A percentile compares a stretch with the other conserved stretches of the same genome.
These are phyloP conservation scores for Hypocreales sp. DNA, from an alignment of 2,329 filamentous ascomycete genomes.

Conservation along the genomic window DNA sequence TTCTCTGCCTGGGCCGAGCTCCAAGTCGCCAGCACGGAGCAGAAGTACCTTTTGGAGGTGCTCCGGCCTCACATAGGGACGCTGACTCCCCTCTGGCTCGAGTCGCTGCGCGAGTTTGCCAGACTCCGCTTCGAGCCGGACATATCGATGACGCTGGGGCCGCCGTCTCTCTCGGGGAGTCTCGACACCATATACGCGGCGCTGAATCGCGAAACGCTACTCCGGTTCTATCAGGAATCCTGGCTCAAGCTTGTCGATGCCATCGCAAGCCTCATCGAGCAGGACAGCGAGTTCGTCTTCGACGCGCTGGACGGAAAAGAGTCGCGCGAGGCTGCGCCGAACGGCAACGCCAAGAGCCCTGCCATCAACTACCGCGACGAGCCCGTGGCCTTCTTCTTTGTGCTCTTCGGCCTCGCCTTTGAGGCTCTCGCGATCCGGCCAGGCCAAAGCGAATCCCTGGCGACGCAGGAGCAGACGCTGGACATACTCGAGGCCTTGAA, in stretches of 20 bases:
- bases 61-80: constrained; percentile 80
- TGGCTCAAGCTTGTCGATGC: constrained; percentile 96
- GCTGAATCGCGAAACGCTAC: constrained; percentile 79
- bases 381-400: constrained; percentile 96
- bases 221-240: constrained; percentile 92
- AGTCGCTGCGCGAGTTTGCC: constrained; percentile 85
- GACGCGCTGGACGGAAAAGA: constrained; percentile 85
- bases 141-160: constrained; percentile 79
- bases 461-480: constrained; percentile 62
- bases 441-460: constrained; percentile 31
- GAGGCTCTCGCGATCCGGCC: constrained; percentile 82
- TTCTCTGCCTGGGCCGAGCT: constrained; percentile 96
- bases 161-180: constrained; percentile 67
- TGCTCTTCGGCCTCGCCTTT: constrained; percentile 90
- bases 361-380: constrained; percentile 98
- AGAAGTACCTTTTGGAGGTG: constrained; percentile 77
- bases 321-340: constrained; percentile 27
- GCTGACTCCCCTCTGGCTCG: constrained; percentile 85
- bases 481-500: constrained; percentile 84
- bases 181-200: constrained; percentile 91
- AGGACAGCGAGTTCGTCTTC: constrained; percentile 95
- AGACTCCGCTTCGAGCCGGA: constrained; percentile 90
- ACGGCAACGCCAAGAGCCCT: constrained; percentile 42
- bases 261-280: constrained; percentile 91
- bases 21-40: constrained; percentile 86